phyloP scores from a whole-genome alignment of 2,329 filamentous ascomycete genomes.

The Colletotrichum sp. region DNA sequence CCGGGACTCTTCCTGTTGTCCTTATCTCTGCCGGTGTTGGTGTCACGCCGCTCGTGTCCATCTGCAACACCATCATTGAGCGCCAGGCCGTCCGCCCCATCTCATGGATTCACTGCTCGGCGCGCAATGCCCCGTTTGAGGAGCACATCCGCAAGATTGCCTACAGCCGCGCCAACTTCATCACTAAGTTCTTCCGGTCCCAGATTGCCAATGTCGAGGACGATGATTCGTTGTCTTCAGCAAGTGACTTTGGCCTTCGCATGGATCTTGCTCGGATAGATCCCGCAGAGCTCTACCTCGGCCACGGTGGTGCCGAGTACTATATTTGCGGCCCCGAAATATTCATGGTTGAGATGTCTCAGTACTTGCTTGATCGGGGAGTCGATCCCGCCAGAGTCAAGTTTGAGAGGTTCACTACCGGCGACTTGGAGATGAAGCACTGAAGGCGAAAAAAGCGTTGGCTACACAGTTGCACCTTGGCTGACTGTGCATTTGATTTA shows the following conservation, averaged over 20 bases:
- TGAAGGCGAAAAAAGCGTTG: not conserved
- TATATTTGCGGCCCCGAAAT: constrained; percentile 59
- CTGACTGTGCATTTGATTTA: not conserved
- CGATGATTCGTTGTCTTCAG: constrained; percentile 45
- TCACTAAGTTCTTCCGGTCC: constrained; percentile 54
- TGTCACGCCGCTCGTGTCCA: constrained; percentile 63
- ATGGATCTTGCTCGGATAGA: constrained; percentile 52
- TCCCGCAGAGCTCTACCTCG: constrained; percentile 48
- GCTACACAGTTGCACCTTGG: not conserved
- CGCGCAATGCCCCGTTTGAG: constrained; percentile 53
- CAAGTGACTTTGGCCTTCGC: constrained; percentile 42
- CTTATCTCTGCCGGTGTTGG: constrained; percentile 67
- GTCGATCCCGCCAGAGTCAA: constrained; percentile 43
- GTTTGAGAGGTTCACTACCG: constrained; percentile 52
- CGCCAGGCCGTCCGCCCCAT: constrained; percentile 51
- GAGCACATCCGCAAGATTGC: constrained; percentile 52
- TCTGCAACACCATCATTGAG: constrained; percentile 58
- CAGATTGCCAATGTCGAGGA: constrained; percentile 47
- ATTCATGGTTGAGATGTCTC: constrained; percentile 57
- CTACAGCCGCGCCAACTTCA: constrained; percentile 36
- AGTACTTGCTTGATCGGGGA: constrained; percentile 43
- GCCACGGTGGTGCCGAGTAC: constrained; percentile 52
- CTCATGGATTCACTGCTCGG: constrained; percentile 64
- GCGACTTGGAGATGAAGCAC: constrained; percentile 39
- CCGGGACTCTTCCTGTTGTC: constrained; percentile 53